Evolutionary conservation across 1,139 yeast genomes (phyloP).

Genomic region (Debaryomyces udenii): DNA sequence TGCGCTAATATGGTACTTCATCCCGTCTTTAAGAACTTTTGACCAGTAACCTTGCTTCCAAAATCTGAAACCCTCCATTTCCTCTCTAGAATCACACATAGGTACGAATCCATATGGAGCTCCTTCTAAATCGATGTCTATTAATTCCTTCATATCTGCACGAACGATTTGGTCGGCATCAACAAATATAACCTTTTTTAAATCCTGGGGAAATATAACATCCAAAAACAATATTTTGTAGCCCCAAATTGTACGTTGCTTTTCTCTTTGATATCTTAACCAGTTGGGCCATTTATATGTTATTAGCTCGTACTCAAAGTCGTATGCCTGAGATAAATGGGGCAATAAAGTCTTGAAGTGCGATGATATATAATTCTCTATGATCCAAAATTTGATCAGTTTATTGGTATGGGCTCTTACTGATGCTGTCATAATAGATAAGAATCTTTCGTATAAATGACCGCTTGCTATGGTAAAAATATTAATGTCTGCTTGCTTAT

Average conservation of each 20-base stretch:
- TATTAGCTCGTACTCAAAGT: constrained; percentile 70
- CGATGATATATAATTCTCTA: constrained; percentile 78
- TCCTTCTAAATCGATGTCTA: constrained; percentile 67
- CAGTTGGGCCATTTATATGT: constrained; percentile 92
- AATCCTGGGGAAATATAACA: constrained; percentile 77
- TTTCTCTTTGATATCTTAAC: constrained; percentile 76
- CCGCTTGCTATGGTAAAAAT: constrained; percentile 87
- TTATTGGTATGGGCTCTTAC: constrained; percentile 64
- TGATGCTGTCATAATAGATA: constrained; percentile 78
- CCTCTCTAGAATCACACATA: constrained; percentile 80
- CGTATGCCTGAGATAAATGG: constrained; percentile 55
- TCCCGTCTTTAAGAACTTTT: constrained; percentile 56
- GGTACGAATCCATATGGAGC: constrained; percentile 87
- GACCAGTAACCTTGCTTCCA: constrained; percentile 97
- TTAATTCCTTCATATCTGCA: constrained; percentile 69
- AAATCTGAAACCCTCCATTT: constrained; percentile 84
- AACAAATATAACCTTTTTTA: constrained; percentile 77
- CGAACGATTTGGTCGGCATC: constrained; percentile 85
- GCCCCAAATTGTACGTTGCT: constrained; percentile 84
- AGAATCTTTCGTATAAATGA: constrained; percentile 69
- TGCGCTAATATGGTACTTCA: constrained; percentile 82
- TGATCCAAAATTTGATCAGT: constrained; percentile 82
- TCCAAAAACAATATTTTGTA: constrained; percentile 85
- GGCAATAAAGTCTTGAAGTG: constrained; percentile 66
- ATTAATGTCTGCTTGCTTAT: constrained; percentile 63